These are phyloP conservation scores for Capronia coronata DNA, from an alignment of 2,329 filamentous ascomycete genomes.

Conservation along the genomic window DNA sequence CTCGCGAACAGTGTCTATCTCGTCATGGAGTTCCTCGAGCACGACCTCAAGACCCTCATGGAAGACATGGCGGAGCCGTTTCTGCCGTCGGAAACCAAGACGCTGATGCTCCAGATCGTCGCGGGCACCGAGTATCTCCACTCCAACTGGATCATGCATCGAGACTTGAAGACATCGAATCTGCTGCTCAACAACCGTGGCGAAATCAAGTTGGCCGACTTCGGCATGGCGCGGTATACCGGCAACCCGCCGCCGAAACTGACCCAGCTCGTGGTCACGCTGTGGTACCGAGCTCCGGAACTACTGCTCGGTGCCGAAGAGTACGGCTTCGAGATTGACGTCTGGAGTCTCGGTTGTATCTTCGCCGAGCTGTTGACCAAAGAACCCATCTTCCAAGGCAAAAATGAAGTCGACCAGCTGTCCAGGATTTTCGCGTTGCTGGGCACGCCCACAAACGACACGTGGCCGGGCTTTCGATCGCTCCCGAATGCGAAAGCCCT, in stretches of 20 bases:
- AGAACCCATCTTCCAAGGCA: conserved; percentile 76
- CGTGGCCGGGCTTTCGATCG: conserved; percentile 80
- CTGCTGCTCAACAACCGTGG: conserved; percentile 93
- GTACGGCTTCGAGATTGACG: conserved; percentile 74
- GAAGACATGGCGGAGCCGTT: conserved; percentile 94
- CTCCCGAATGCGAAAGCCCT: conserved; percentile 80
- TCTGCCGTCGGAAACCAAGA: conserved; percentile 85
- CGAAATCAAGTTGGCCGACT: conserved; percentile 91
- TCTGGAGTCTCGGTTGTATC: conserved; percentile 96
- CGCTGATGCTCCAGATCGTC: conserved; percentile 73
- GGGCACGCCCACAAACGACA: conserved; percentile 73
- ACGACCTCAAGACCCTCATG: conserved; percentile 88
- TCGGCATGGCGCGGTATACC: conserved; percentile 92
- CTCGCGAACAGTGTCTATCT: conserved; percentile 64
- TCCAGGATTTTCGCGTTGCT: conserved; percentile 83
- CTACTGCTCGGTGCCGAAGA: conserved; percentile 71
- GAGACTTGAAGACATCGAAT: conserved; percentile 89
- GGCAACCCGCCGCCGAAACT: conserved; percentile 69
- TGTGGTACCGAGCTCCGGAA: conserved; percentile 94
- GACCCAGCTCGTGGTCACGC: conserved; percentile 87
- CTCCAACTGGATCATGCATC: conserved; percentile 81
- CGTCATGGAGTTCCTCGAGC: conserved; percentile 95
- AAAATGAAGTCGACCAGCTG: conserved; percentile 87
- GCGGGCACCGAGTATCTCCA: conserved; percentile 81
- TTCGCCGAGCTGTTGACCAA: conserved; percentile 84